Percentiles rank a stretch among this genome's conserved stretches.
Evolutionary conservation across 164 flowering plant species (phyloP).

Genomic region (Sedum album): DNA sequence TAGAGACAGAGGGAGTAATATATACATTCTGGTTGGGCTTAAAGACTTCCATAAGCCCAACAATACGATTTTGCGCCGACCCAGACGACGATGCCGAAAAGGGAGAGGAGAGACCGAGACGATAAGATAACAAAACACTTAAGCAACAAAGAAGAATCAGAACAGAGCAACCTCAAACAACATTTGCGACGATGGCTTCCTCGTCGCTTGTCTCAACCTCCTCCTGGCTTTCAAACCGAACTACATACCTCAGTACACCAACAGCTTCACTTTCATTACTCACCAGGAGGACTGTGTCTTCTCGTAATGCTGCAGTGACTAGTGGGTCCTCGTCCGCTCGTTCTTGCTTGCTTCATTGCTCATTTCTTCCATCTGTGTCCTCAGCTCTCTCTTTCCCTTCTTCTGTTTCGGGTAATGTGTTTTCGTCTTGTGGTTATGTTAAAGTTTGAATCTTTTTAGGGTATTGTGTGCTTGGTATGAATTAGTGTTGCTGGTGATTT

Average conservation of each 20-base stretch:
- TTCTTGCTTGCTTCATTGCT: slow-evolving; percentile 42
- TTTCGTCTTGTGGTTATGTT: neutral
- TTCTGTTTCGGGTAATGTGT: slow-evolving; percentile 42
- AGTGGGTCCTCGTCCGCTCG: slow-evolving; percentile 21
- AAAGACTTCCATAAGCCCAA: too few relatives aligned
- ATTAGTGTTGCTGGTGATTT: neutral
- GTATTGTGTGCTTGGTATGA: neutral
- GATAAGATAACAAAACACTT: neutral
- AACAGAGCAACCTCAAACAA: neutral
- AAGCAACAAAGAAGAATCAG: too few relatives aligned
- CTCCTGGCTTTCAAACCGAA: slow-evolving; percentile 2
- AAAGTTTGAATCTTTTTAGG: neutral
- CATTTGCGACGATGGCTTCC: slow-evolving; percentile 27
- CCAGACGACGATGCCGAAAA: neutral
- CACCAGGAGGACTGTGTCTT: slow-evolving; percentile 6
- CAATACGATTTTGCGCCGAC: too few relatives aligned
- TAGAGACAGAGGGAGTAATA: too few relatives aligned
- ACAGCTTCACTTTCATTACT: slow-evolving; percentile 6
- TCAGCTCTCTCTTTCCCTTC: slow-evolving; percentile 39
- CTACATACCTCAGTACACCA: neutral
- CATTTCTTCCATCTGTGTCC: slow-evolving; percentile 34
- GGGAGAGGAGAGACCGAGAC: neutral
- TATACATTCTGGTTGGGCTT: too few relatives aligned
- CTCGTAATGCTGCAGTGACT: neutral
- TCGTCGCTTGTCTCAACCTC: slow-evolving; percentile 16